Evolutionary conservation across 2,329 filamentous ascomycete genomes (phyloP).

Genomic region (Bimuria novae-zelandiae): DNA sequence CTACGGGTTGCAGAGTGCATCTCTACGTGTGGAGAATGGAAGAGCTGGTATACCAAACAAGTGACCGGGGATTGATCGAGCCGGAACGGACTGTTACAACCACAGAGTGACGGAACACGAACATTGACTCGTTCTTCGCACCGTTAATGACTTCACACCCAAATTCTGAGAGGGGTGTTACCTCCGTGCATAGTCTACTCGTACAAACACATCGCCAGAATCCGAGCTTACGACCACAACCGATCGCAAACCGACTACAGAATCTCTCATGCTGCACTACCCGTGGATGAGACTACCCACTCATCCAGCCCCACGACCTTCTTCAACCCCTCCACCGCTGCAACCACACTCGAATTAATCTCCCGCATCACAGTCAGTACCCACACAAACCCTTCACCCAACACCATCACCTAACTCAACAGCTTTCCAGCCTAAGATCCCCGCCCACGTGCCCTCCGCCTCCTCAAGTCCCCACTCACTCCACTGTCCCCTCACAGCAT

Average conservation of each 20-base stretch:
- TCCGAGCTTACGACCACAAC: no score
- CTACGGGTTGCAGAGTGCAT: not conserved
- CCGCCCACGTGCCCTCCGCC: not conserved
- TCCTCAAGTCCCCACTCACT: not conserved
- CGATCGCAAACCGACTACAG: not conserved
- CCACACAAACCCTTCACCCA: not conserved
- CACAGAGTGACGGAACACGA: not conserved
- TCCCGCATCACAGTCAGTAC: not conserved
- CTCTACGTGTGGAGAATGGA: not conserved
- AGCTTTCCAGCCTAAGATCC: not conserved
- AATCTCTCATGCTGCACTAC: not conserved
- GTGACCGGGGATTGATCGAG: not conserved
- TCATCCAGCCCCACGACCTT: not conserved
- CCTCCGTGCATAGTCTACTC: no score
- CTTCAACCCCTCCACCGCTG: slow-evolving; percentile 1
- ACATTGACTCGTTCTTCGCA: not conserved
- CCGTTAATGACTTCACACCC: not conserved
- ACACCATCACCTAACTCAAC: not conserved
- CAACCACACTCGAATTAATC: not conserved
- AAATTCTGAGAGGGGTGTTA: no score
- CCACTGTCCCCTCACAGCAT: not conserved
- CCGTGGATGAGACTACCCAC: not conserved
- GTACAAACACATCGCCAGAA: no score
- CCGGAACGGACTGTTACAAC: not conserved
- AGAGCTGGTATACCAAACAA: not conserved